phyloP scores from a whole-genome alignment of 2,329 filamentous ascomycete species.

The Pezizomycotina sp. region DNA sequence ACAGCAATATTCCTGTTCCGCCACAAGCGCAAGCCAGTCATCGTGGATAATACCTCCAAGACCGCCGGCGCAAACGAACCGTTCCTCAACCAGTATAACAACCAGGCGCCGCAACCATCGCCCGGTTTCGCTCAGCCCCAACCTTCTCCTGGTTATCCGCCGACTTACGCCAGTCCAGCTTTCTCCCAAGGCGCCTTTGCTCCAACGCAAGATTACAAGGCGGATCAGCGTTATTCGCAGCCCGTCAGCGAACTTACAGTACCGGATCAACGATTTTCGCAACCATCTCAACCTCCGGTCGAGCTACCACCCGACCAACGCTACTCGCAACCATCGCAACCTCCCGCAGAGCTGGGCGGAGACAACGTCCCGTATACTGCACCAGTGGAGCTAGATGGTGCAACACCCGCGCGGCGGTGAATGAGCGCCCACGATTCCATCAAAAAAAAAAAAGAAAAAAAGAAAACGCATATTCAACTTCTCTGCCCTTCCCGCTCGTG shows the following conservation, averaged over 20 bases:
- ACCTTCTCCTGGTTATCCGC: slow-evolving; percentile 6
- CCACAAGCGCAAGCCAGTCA: slow-evolving; percentile 12
- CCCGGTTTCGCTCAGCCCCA: slow-evolving; percentile 11
- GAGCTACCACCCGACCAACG: slow-evolving; percentile 5
- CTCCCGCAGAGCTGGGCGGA: slow-evolving; percentile 1
- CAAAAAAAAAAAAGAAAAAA: too few relatives aligned
- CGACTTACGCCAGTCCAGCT: not conserved
- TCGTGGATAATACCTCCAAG: slow-evolving; percentile 14
- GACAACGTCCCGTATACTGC: too few relatives aligned
- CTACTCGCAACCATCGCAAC: slow-evolving; percentile 2
- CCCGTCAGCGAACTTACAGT: not conserved
- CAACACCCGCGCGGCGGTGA: too few relatives aligned
- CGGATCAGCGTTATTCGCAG: too few relatives aligned
- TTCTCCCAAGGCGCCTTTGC: too few relatives aligned
- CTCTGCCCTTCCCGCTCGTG: too few relatives aligned
- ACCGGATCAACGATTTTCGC: slow-evolving; percentile 11
- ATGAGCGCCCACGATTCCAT: too few relatives aligned
- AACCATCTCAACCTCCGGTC: slow-evolving; percentile 6
- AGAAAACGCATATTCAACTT: too few relatives aligned
- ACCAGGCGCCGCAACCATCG: slow-evolving; percentile 8
- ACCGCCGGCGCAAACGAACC: slow-evolving; percentile 10
- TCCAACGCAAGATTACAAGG: too few relatives aligned
- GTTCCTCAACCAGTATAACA: slow-evolving; percentile 10
- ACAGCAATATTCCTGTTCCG: slow-evolving; percentile 7
- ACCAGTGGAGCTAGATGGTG: too few relatives aligned